Conservation (phyloP, 1,284 basidiomycete genomes). For the Gomphus sp. region DNA sequence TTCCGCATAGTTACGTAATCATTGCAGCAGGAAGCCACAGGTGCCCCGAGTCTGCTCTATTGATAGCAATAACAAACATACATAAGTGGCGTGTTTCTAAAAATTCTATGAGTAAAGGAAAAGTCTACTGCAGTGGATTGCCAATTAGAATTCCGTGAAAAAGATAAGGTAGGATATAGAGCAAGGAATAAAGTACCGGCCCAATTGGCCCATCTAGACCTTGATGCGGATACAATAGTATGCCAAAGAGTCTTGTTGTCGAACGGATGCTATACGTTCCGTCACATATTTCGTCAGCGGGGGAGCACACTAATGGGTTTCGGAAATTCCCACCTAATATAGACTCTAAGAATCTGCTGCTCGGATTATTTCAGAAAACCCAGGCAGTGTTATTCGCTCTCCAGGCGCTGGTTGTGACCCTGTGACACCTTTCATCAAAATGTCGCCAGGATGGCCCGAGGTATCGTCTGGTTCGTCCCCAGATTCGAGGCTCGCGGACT, state of each 20-base stretch:
- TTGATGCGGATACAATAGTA: background rate
- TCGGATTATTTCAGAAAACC: slow-evolving; percentile 8
- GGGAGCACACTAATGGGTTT: background rate
- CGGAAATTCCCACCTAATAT: background rate
- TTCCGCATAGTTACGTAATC: too few species aligned
- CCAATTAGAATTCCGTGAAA: background rate
- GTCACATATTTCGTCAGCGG: background rate
- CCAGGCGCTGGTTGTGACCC: background rate
- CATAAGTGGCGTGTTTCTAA: background rate
- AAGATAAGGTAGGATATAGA: background rate
- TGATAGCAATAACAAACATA: slow-evolving; percentile 3
- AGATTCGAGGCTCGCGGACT: background rate
- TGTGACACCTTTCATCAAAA: background rate
- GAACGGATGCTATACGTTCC: background rate
- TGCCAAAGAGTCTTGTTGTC: background rate
- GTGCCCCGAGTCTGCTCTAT: background rate
- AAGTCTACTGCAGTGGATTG: background rate
- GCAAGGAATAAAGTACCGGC: background rate
- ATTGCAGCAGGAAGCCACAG: too few species aligned
- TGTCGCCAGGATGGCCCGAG: background rate
- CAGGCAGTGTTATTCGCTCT: slow-evolving; percentile 8
- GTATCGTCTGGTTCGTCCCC: background rate
- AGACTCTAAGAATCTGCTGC: slow-evolving; percentile 1
- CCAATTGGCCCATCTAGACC: background rate
- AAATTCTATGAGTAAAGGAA: background rate